phyloP scores from a whole-genome alignment of 225 moss, liverwort and hornwort genomes.

The Thuidium tamariscinum region DNA sequence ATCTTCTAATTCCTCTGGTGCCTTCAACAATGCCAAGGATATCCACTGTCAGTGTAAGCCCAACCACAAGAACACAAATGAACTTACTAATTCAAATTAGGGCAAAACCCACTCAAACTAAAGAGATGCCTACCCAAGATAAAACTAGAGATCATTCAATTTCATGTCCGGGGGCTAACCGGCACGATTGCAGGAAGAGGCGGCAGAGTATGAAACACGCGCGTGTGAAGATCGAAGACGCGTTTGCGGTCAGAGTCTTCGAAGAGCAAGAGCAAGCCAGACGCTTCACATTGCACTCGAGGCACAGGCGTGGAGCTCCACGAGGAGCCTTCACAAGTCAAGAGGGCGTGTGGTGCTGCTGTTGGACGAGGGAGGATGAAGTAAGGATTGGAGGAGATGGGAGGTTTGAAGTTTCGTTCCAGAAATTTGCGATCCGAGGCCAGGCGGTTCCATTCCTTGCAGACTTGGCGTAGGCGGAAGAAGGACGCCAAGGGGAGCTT shows the following conservation, averaged over 20 bases:
- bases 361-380: too few relatives aligned
- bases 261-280: not conserved
- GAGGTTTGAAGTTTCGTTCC: too few relatives aligned
- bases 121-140: not conserved
- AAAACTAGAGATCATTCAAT: not conserved
- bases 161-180: not conserved
- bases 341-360: not conserved
- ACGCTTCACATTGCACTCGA: not conserved
- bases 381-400: too few relatives aligned
- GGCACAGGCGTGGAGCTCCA: not conserved
- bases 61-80: not conserved
- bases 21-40: not conserved
- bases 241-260: not conserved
- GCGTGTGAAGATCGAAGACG: not conserved
- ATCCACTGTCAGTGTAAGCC: not conserved
- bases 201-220: not conserved
- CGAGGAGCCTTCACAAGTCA: not conserved
- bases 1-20: too few relatives aligned
- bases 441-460: too few relatives aligned
- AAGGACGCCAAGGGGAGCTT: too few relatives aligned
- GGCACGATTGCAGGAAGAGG: not conserved
- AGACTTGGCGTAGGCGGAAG: too few relatives aligned
- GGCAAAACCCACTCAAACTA: not conserved
- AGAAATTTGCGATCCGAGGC: too few relatives aligned
- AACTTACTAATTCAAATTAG: not conserved